Percentiles rank a stretch among this genome's conserved stretches.
Evolutionary conservation across 2,329 filamentous ascomycete genomes (phyloP).

Genomic region (Trichoderma atrobrunneum): DNA sequence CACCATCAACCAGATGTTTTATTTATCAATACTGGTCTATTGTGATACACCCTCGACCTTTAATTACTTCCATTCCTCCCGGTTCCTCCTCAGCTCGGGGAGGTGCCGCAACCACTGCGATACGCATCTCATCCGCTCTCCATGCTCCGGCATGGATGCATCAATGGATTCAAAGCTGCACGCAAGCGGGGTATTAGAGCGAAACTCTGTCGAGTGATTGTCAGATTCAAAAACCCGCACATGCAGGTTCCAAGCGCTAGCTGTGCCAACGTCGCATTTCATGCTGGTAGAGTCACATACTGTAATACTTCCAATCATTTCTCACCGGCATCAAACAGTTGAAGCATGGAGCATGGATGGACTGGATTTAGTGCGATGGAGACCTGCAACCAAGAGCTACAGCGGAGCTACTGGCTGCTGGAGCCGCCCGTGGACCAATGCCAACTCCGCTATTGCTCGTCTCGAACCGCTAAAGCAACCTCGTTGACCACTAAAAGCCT

Average conservation of each 20-base stretch:
- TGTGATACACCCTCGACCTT: background rate
- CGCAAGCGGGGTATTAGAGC: background rate
- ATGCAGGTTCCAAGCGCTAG: constrained; percentile 5
- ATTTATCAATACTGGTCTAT: background rate
- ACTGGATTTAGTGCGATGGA: background rate
- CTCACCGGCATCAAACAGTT: background rate
- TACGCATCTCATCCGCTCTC: background rate
- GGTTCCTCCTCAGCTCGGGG: background rate
- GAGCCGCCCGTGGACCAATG: background rate
- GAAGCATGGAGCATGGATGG: background rate
- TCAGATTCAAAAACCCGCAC: constrained; percentile 2
- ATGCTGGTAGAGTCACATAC: background rate
- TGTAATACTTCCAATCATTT: background rate
- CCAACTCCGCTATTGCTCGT: background rate
- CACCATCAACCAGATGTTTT: background rate
- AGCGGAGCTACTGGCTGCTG: background rate
- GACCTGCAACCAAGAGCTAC: background rate
- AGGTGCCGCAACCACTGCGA: background rate
- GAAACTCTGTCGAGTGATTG: background rate
- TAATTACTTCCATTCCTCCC: background rate
- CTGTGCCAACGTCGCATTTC: background rate
- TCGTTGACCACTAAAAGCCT: background rate
- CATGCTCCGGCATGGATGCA: background rate
- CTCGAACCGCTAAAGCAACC: background rate
- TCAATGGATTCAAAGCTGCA: background rate